phyloP scores from a whole-genome alignment of 805 yeast genomes.

The Candida pini region DNA sequence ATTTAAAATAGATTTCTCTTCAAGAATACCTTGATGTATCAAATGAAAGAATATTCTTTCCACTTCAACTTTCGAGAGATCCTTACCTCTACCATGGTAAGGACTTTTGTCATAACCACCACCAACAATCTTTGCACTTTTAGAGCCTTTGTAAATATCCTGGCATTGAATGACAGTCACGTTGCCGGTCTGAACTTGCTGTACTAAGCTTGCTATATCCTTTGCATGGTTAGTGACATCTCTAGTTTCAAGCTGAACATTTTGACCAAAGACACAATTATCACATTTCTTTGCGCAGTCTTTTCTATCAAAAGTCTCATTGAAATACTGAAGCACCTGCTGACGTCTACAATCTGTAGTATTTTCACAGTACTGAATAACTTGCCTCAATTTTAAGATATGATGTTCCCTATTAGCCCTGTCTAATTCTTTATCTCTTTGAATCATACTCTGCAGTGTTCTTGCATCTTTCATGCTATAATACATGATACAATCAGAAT shows the following conservation, averaged over 20 bases:
- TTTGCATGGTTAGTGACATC: conserved; percentile 68
- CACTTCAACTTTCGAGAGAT: conserved; percentile 57
- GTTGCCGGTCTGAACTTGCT: conserved; percentile 45
- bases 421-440: conserved; percentile 65
- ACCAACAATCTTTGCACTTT: conserved; percentile 50
- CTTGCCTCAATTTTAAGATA: conserved; percentile 69
- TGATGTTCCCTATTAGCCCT: conserved; percentile 68
- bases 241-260: conserved; percentile 39
- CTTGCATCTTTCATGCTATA: conserved; percentile 79
- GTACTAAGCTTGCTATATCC: conserved; percentile 54
- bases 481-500: conserved; percentile 77
- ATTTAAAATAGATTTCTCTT: conserved; percentile 68
- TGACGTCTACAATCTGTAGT: conserved; percentile 83
- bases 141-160: conserved; percentile 76
- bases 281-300: conserved; percentile 76
- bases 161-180: conserved; percentile 79
- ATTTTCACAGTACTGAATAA: conserved; percentile 88
- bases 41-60: conserved; percentile 82
- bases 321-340: conserved; percentile 85
- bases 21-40: conserved; percentile 56
- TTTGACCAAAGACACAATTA: conserved; percentile 56
- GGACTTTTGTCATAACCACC: conserved; percentile 56
- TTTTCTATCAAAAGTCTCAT: conserved; percentile 66
- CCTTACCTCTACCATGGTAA: conserved; percentile 69
- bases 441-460: conserved; percentile 68